Conservation (phyloP, 2,329 filamentous ascomycete genomes). For the Orbilia ellipsospora region DNA sequence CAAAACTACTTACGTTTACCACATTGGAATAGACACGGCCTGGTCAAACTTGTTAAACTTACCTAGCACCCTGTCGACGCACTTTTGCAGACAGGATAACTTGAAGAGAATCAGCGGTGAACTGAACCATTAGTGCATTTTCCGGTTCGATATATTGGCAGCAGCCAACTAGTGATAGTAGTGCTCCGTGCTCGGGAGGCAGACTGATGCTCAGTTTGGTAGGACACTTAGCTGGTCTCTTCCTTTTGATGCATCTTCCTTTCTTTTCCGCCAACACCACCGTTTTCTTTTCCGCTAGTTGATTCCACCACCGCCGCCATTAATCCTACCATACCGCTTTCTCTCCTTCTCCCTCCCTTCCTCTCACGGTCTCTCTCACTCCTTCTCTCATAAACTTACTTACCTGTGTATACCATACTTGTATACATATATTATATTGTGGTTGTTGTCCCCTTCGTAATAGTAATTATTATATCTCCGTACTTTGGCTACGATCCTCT, state of each 20-base stretch:
- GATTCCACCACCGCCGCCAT: conserved; percentile 10
- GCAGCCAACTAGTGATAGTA: not conserved
- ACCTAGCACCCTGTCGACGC: conserved; percentile 44
- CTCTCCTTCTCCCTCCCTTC: not conserved
- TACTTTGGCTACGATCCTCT: conserved; percentile 29
- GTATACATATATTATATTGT: conserved; percentile 31
- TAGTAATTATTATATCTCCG: conserved; percentile 37
- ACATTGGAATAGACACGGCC: conserved; percentile 8
- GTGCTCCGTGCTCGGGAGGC: conserved; percentile 53
- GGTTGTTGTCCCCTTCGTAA: conserved; percentile 20
- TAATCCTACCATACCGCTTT: conserved; percentile 14
- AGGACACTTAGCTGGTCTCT: conserved; percentile 50
- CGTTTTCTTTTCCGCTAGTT: conserved; percentile 39
- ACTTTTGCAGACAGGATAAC: not conserved
- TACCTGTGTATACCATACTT: conserved; percentile 31
- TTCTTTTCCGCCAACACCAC: conserved; percentile 34
- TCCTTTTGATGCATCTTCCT: not conserved
- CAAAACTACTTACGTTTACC: not conserved
- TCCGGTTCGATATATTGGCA: not conserved
- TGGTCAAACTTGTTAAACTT: not conserved
- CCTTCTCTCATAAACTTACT: conserved; percentile 1
- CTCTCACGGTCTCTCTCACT: too few species aligned
- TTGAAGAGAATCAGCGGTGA: not conserved
- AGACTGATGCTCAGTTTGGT: conserved; percentile 21
- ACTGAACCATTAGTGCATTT: conserved; percentile 38